A percentile compares a stretch with the other conserved stretches of the same genome.
phyloP scores from a whole-genome alignment of 139 green algal genomes.

The Dunaliella sp. region DNA sequence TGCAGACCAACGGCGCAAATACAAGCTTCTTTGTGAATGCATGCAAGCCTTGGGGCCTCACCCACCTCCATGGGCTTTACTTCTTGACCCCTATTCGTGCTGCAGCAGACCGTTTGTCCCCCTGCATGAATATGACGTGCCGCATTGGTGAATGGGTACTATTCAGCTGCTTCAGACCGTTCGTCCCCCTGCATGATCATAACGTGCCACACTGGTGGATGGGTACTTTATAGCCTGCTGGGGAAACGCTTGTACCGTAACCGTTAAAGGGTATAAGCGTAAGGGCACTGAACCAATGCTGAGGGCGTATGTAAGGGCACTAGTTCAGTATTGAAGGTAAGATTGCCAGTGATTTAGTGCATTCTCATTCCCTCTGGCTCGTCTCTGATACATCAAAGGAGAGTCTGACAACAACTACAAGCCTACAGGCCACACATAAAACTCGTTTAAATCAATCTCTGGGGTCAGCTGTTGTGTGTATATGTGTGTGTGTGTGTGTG shows the following conservation, averaged over 20 bases:
- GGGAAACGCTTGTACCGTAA: too few relatives aligned
- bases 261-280: not conserved
- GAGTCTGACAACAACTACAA: too few relatives aligned
- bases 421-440: too few relatives aligned
- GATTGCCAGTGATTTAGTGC: too few relatives aligned
- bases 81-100: slow-evolving; percentile 39
- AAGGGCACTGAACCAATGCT: not conserved
- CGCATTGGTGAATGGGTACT: not conserved
- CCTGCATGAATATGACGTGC: too few relatives aligned
- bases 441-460: too few relatives aligned
- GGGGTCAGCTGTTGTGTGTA: too few relatives aligned
- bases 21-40: not conserved
- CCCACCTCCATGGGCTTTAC: slow-evolving; percentile 34
- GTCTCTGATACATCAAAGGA: too few relatives aligned
- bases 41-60: not conserved
- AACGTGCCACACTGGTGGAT: not conserved
- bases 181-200: slow-evolving; percentile 36
- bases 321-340: too few relatives aligned
- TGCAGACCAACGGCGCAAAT: too few relatives aligned
- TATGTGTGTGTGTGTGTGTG: not conserved
- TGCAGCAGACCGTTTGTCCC: slow-evolving; percentile 31
- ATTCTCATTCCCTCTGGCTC: too few relatives aligned
- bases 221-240: slow-evolving; percentile 4
- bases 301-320: not conserved
- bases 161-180: slow-evolving; percentile 22